Evolutionary conservation across 139 green algal genomes (phyloP).

Genomic region (Astrephomene gubernaculifera): DNA sequence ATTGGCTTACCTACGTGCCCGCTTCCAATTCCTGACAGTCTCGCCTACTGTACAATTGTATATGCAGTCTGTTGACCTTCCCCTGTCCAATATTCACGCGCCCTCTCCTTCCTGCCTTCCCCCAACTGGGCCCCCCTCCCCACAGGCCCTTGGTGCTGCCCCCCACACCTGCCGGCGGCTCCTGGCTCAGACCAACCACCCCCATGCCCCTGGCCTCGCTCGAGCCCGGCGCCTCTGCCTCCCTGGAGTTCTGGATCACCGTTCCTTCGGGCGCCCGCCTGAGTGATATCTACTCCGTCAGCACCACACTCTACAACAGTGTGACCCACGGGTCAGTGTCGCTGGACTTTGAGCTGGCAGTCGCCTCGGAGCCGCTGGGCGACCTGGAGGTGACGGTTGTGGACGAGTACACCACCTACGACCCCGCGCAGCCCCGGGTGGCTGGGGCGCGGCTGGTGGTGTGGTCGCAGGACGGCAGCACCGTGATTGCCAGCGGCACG

Average conservation of each 20-base stretch:
- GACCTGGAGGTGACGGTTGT: conserved; percentile 3
- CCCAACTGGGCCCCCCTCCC: not conserved
- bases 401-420: conserved; percentile 32
- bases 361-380: not conserved
- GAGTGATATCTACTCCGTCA: not conserved
- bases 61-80: not conserved
- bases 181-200: not conserved
- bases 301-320: not conserved
- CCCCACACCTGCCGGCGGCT: not conserved
- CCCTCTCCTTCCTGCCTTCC: not conserved
- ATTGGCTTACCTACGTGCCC: too few species aligned
- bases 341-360: not conserved
- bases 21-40: too few species aligned
- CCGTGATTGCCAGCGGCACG: not conserved
- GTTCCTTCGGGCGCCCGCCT: not conserved
- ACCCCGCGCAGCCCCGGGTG: not conserved
- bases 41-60: not conserved
- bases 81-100: not conserved
- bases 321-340: not conserved
- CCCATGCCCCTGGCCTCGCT: not conserved
- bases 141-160: not conserved
- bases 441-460: not conserved
- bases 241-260: not conserved
- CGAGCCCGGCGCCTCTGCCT: not conserved
- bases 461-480: not conserved